Evolutionary conservation across 768 basidiomycete species (phyloP).

Genomic region (Lenzites betulinus): DNA sequence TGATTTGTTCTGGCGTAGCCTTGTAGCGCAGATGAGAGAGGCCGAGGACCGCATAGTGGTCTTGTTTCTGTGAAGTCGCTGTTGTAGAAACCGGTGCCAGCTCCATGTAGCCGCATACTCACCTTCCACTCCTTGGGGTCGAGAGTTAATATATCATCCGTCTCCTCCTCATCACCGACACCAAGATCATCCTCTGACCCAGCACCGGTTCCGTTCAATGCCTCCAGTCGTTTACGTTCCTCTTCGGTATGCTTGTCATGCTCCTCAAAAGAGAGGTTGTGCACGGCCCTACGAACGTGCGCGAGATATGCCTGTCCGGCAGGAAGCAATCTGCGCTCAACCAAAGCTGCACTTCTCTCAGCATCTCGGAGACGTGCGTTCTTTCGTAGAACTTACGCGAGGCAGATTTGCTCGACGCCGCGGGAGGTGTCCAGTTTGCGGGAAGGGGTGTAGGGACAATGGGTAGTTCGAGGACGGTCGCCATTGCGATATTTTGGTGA

Average conservation of each 20-base stretch:
- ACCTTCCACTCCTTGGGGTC: constrained; percentile 99
- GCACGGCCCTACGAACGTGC: constrained; percentile 71
- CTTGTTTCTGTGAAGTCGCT: constrained; percentile 74
- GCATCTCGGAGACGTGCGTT: not conserved
- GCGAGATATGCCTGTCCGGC: constrained; percentile 88
- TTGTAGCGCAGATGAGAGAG: constrained; percentile 86
- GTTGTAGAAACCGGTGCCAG: not conserved
- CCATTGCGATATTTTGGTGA: constrained; percentile 24
- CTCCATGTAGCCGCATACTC: constrained; percentile 16
- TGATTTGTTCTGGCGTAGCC: constrained; percentile 91
- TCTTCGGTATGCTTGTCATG: constrained; percentile 70
- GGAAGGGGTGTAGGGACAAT: constrained; percentile 48
- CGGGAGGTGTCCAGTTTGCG: constrained; percentile 44
- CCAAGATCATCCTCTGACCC: constrained; percentile 82
- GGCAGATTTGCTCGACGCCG: constrained; percentile 37
- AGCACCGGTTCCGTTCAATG: constrained; percentile 47
- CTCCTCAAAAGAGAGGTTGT: constrained; percentile 80
- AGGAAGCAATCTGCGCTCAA: constrained; percentile 64
- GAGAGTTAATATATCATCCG: constrained; percentile 61
- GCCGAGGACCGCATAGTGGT: constrained; percentile 96
- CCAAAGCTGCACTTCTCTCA: constrained; percentile 36
- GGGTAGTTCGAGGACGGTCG: constrained; percentile 37
- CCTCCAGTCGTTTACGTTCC: constrained; percentile 51
- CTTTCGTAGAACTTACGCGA: constrained; percentile 30
- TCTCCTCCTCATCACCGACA: constrained; percentile 89